Evolutionary conservation across 768 basidiomycete species (phyloP).

Genomic region (Russula dissimulans): DNA sequence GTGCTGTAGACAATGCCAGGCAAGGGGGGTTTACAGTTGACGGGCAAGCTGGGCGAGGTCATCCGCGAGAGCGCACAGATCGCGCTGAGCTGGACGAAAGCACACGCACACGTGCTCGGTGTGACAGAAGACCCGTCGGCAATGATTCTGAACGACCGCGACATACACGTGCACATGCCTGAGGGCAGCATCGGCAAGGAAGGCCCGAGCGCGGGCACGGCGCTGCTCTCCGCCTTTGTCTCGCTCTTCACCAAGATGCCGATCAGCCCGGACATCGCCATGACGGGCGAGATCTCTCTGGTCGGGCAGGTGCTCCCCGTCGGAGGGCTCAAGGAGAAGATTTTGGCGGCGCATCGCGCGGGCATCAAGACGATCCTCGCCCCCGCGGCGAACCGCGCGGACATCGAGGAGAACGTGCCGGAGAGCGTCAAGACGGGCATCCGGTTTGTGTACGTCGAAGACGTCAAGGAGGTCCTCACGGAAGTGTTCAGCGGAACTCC

Average conservation of each 20-base stretch:
- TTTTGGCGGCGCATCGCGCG: constrained; percentile 92
- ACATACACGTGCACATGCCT: constrained; percentile 96
- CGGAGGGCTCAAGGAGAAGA: constrained; percentile 93
- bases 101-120: constrained; percentile 81
- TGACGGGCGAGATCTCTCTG: constrained; percentile 97
- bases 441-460: constrained; percentile 90
- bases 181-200: constrained; percentile 91
- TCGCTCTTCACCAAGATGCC: constrained; percentile 80
- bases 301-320: constrained; percentile 95
- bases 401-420: constrained; percentile 97
- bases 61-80: constrained; percentile 96
- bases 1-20: constrained; percentile 81
- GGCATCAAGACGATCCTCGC: constrained; percentile 90
- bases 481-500: constrained; percentile 71
- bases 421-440: constrained; percentile 94
- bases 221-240: constrained; percentile 85
- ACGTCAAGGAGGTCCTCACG: constrained; percentile 79
- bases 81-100: constrained; percentile 86
- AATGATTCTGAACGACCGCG: constrained; percentile 74
- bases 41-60: constrained; percentile 96
- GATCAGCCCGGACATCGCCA: constrained; percentile 85
- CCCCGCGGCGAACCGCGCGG: constrained; percentile 80
- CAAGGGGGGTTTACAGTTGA: constrained; percentile 83
- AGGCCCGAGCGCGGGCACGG: constrained; percentile 94
- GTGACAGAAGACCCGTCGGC: constrained; percentile 66